Evolutionary conservation across 2,329 filamentous ascomycete species (phyloP).

Genomic region (Trichoderma sp.): DNA sequence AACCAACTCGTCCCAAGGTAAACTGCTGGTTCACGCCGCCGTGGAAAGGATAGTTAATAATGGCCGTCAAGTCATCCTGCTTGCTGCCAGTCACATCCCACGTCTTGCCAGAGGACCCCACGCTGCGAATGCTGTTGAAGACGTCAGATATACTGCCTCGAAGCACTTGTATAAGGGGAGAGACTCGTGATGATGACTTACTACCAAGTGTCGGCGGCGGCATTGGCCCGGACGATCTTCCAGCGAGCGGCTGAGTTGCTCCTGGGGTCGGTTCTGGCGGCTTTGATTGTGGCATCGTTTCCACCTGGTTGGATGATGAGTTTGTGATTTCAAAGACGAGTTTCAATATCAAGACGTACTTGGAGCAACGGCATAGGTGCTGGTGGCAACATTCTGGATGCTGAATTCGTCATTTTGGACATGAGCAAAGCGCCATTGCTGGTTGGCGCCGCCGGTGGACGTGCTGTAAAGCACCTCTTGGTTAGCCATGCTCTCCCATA

Average conservation of each 20-base stretch:
- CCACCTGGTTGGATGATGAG: not conserved
- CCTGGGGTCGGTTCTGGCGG: not conserved
- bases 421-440: slow-evolving; percentile 5
- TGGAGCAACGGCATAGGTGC: slow-evolving; percentile 6
- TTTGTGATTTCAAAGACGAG: not conserved
- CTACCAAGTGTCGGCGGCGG: not conserved
- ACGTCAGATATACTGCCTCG: not conserved
- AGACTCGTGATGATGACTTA: not conserved
- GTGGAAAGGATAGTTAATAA: not conserved
- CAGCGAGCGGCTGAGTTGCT: not conserved
- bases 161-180: not conserved
- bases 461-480: not conserved
- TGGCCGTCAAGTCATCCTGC: slow-evolving; percentile 11
- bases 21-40: slow-evolving; percentile 12
- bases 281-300: not conserved
- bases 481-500: not conserved
- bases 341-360: not conserved
- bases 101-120: not conserved
- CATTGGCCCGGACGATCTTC: not conserved
- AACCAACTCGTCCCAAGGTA: not conserved
- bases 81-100: slow-evolving; percentile 10
- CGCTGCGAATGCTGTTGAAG: not conserved
- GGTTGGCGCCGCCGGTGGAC: not conserved
- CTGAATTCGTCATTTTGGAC: slow-evolving; percentile 4
- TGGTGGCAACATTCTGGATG: slow-evolving; percentile 12